Evolutionary conservation across 306 rosid species (phyloP), one percentile per base, ranked within the genome.

Genomic region (Castanea crenata): DNA sequence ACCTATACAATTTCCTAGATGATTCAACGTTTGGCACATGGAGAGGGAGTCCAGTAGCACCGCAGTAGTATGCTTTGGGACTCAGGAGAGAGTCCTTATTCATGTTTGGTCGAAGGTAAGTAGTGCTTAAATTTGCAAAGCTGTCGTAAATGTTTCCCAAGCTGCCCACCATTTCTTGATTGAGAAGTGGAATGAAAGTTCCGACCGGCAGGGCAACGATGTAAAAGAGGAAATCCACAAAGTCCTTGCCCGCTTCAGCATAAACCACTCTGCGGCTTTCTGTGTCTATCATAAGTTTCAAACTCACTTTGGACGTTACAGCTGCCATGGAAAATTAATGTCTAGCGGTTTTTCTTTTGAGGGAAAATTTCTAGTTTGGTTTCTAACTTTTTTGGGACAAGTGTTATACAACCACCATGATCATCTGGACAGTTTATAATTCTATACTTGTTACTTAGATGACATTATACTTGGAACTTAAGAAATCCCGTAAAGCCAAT

Each of bases 141-240:
- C 87, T 76, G 11, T 72, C 8, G 27, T 84, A 84, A 0, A 84
- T 76, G 3, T 25, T 84, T 0, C 75, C 75, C 3, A 83, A 2
- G 19, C 64, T 8, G 8, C 83, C 83, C 5, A 44, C 58, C 78
- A 75, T 75, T 13, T 21, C 74, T 27, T 44, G 9, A 0, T 55
- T 61, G 27, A 82, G 58, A 2, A 70, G 76, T 4, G 63, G 38
- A 11, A 67, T 44, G 3, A 82, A n/a, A 16, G 82, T 76, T 27
- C 76, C 84, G 2, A 76, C 11, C 1, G 74, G 79, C 52, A 80
- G 46, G 11, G 79, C 19, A 1, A 75, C 20, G 13, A 79, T 44
- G 19, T 31, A 6, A 75, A 79, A 75, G 18, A 83, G 83, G 52
- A 83, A 79, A 25, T 83, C 81, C 2, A 46, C 55, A 3, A 79